Percentiles rank a stretch among this genome's conserved stretches.
phyloP scores from a whole-genome alignment of 129 eudicot species.

The Tagetes patula region DNA sequence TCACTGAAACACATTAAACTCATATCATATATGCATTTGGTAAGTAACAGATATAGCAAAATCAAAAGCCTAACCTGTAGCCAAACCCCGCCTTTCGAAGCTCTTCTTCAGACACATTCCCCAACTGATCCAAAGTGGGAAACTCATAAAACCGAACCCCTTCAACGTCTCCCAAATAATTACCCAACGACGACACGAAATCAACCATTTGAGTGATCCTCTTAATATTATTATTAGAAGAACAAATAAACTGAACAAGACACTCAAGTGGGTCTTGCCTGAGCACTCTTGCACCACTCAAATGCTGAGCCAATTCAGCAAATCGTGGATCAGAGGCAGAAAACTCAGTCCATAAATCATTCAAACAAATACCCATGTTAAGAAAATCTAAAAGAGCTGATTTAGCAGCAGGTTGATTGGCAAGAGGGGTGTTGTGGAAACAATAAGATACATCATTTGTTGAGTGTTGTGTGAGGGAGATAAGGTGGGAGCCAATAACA shows the following conservation, averaged over 20 bases:
- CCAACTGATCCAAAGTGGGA: constrained; percentile 62
- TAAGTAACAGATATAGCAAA: background rate
- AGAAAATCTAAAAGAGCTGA: constrained; percentile 65
- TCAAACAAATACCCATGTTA: constrained; percentile 65
- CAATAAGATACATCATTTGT: constrained; percentile 36
- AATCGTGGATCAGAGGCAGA: constrained; percentile 63
- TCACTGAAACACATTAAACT: background rate
- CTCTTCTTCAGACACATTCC: constrained; percentile 64
- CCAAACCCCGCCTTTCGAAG: constrained; percentile 93
- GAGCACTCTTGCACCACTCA: constrained; percentile 87
- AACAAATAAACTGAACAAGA: constrained; percentile 77
- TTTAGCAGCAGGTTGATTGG: constrained; percentile 31
- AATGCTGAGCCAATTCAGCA: constrained; percentile 55
- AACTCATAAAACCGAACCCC: constrained; percentile 71
- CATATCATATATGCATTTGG: background rate
- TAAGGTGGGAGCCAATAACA: constrained; percentile 60
- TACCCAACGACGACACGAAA: constrained; percentile 65
- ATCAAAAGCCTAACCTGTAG: constrained; percentile 57
- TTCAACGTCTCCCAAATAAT: constrained; percentile 61
- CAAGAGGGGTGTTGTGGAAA: constrained; percentile 35
- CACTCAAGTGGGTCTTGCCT: constrained; percentile 96
- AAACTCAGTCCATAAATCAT: constrained; percentile 72
- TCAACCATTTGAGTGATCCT: constrained; percentile 93
- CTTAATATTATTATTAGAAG: constrained; percentile 77
- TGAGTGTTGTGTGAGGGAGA: constrained; percentile 62